Evolutionary conservation across 495 filamentous ascomycete genomes (phyloP).

Genomic region (Tirmania nivea): DNA sequence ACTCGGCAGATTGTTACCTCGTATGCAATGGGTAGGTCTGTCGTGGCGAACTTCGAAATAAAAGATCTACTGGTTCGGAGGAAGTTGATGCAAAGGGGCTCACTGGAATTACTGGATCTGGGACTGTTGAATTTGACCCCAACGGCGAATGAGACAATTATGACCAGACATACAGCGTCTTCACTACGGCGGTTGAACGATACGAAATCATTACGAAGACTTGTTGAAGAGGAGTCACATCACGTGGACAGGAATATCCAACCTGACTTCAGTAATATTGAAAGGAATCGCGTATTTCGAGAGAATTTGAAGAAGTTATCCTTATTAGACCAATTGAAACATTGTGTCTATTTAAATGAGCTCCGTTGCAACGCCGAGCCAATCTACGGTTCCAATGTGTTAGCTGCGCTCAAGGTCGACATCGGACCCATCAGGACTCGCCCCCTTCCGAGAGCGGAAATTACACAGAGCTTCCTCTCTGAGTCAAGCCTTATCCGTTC

Average conservation of each 20-base stretch:
- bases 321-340: constrained; percentile 56
- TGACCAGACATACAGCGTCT: constrained; percentile 22
- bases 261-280: constrained; percentile 37
- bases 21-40: constrained; percentile 74
- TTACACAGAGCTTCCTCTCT: constrained; percentile 53
- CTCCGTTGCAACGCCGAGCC: constrained; percentile 62
- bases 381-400: constrained; percentile 53
- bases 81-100: constrained; percentile 40
- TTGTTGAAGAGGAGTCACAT: constrained; percentile 7
- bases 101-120: constrained; percentile 44
- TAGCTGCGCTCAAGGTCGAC: constrained; percentile 41
- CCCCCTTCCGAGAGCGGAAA: constrained; percentile 20
- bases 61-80: constrained; percentile 53
- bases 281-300: constrained; percentile 47
- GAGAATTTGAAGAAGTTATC: constrained; percentile 49
- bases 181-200: constrained; percentile 20
- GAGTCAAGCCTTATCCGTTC: constrained; percentile 43
- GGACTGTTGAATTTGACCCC: constrained; percentile 66
- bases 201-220: constrained; percentile 2
- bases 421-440: constrained; percentile 29
- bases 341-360: constrained; percentile 59
- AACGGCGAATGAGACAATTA: constrained; percentile 37
- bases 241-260: constrained; percentile 27
- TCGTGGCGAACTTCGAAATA: constrained; percentile 52
- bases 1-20: constrained; percentile 96